phyloP scores from a whole-genome alignment of 2,329 filamentous ascomycete genomes.

The Paracoccidioides brasiliensis region DNA sequence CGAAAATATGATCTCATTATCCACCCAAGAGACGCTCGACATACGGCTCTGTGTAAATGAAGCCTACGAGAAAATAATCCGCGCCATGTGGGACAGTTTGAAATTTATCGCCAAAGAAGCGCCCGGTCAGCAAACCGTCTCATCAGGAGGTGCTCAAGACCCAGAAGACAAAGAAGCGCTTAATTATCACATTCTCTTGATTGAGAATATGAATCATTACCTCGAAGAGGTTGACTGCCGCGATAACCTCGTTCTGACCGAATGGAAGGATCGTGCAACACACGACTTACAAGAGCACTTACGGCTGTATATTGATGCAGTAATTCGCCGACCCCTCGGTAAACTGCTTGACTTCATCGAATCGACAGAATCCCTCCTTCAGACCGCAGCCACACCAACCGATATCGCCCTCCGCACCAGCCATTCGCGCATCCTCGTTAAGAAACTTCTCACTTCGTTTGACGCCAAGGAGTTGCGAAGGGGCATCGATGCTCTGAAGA shows the following conservation, averaged over 20 bases:
- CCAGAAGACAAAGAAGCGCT: slow-evolving; percentile 90
- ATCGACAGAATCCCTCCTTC: slow-evolving; percentile 62
- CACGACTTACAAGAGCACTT: slow-evolving; percentile 77
- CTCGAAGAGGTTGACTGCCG: slow-evolving; percentile 75
- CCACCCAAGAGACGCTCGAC: slow-evolving; percentile 44
- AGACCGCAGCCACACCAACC: slow-evolving; percentile 42
- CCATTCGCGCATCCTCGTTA: slow-evolving; percentile 69
- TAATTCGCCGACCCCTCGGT: slow-evolving; percentile 78
- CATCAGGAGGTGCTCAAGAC: slow-evolving; percentile 41
- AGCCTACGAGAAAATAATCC: slow-evolving; percentile 78
- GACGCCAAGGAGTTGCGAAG: slow-evolving; percentile 77
- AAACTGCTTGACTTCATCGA: slow-evolving; percentile 87
- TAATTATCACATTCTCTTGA: slow-evolving; percentile 92
- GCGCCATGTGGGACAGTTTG: slow-evolving; percentile 92
- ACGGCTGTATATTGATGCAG: slow-evolving; percentile 70
- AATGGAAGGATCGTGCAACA: slow-evolving; percentile 68
- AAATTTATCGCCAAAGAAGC: slow-evolving; percentile 78
- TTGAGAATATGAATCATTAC: slow-evolving; percentile 99
- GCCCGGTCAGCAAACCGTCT: slow-evolving; percentile 42
- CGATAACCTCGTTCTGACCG: slow-evolving; percentile 60
- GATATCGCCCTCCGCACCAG: slow-evolving; percentile 65
- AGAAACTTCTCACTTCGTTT: slow-evolving; percentile 69
- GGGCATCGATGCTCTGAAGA: slow-evolving; percentile 78
- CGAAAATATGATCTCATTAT: slow-evolving; percentile 62
- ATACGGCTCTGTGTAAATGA: slow-evolving; percentile 69